A percentile compares a stretch with the other conserved stretches of the same genome.
Conservation (phyloP, 2,329 filamentous ascomycete species). For the Myriosclerotinia duriaeana region DNA sequence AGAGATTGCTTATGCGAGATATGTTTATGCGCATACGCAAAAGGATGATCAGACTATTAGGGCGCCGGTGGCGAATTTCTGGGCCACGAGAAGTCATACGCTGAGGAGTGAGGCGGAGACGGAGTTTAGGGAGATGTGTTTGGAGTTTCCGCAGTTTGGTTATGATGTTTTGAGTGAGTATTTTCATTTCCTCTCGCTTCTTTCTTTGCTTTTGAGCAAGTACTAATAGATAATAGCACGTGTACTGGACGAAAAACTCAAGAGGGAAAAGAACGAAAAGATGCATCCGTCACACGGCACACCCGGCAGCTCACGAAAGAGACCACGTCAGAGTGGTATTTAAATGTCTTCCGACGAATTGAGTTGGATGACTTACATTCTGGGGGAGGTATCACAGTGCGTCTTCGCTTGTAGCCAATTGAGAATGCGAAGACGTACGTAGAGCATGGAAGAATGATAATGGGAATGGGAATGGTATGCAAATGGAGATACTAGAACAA, state of each 20-base stretch:
- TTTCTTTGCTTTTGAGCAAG: background rate
- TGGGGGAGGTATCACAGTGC: too few species aligned
- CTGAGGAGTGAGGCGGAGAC: slow-evolving; percentile 81
- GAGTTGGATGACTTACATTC: background rate
- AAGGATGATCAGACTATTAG: slow-evolving; percentile 71
- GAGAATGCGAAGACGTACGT: background rate
- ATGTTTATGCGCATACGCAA: slow-evolving; percentile 77
- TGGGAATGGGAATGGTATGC: background rate
- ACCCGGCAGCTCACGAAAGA: slow-evolving; percentile 54
- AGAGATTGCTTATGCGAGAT: slow-evolving; percentile 89
- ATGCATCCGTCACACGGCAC: slow-evolving; percentile 45
- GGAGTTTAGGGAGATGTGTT: slow-evolving; percentile 80
- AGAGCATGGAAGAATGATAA: background rate
- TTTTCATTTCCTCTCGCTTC: background rate
- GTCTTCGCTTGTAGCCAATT: background rate
- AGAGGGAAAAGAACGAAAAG: slow-evolving; percentile 60
- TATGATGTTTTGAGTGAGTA: slow-evolving; percentile 82
- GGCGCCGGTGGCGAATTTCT: slow-evolving; percentile 84
- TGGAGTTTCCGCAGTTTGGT: slow-evolving; percentile 88
- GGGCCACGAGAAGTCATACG: slow-evolving; percentile 78
- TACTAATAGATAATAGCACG: slow-evolving; percentile 49
- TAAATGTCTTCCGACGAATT: slow-evolving; percentile 6
- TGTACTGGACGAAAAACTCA: slow-evolving; percentile 66
- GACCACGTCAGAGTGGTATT: slow-evolving; percentile 44
- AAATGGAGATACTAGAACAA: background rate